A percentile compares a stretch with the other conserved stretches of the same genome.
Evolutionary conservation across 805 yeast genomes (phyloP).

Genomic region (Candida michaelii): DNA sequence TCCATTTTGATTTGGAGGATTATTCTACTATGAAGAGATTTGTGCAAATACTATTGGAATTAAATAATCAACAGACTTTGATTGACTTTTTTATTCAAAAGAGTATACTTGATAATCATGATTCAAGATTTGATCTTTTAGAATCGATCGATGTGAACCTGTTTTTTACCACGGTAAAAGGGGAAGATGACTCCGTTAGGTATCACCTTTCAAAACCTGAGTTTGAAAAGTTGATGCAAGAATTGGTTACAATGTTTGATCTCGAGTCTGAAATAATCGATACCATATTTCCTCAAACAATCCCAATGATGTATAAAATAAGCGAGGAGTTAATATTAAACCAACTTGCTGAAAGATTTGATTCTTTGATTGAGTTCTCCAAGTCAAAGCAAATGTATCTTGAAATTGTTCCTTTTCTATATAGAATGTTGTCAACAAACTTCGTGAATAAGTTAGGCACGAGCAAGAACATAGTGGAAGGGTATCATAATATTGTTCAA

Average conservation of each 20-base stretch:
- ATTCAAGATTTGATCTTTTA: slow-evolving; percentile 23
- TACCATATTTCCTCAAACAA: slow-evolving; percentile 41
- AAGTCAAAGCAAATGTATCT: slow-evolving; percentile 31
- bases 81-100: slow-evolving; percentile 46
- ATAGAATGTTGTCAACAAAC: slow-evolving; percentile 25
- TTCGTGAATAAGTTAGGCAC: slow-evolving; percentile 28
- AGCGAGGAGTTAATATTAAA: slow-evolving; percentile 46
- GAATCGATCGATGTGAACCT: slow-evolving; percentile 25
- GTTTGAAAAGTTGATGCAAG: slow-evolving; percentile 24
- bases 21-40: slow-evolving; percentile 36
- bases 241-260: slow-evolving; percentile 37
- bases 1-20: slow-evolving; percentile 50
- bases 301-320: slow-evolving; percentile 49
- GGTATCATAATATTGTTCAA: slow-evolving; percentile 28
- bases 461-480: slow-evolving; percentile 38
- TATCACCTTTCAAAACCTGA: slow-evolving; percentile 14
- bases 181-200: slow-evolving; percentile 6
- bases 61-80: slow-evolving; percentile 42
- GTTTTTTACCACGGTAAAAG: slow-evolving; percentile 19
- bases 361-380: slow-evolving; percentile 27
- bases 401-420: slow-evolving; percentile 39
- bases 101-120: slow-evolving; percentile 34
- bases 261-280: slow-evolving; percentile 40
- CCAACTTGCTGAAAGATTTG: slow-evolving; percentile 35
- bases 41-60: slow-evolving; percentile 33